Base-by-base conservation (phyloP, 495 filamentous ascomycete species). In the Penicillium egyptiacum region DNA sequence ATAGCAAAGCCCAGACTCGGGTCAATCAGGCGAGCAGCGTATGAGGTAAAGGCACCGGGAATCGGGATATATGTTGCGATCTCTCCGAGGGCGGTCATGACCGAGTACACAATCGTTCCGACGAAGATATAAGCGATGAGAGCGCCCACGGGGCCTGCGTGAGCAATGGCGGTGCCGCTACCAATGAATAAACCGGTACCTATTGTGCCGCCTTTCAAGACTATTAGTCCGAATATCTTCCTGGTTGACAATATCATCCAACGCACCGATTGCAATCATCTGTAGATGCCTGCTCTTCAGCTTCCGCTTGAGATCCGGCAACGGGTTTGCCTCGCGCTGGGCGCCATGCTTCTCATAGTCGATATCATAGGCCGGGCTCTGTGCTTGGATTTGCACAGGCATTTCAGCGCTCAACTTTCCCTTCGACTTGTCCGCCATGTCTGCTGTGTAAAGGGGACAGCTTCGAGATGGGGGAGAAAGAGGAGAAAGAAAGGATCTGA, bases 161-260 rank as follows among this genome's bases (percentile, higher is more conserved):
- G 79, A 28, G 81, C 77, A 55, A 92, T 80, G 17, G 87, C 87
- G 41, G 75, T 77, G 28, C 89, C 88, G 57, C 85, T 91, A 62
- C 88, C 85, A 45, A 92, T 77, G 77, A 92, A 92, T 33, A 92
- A 78, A 68, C 88, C 88, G 7, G 88, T 92, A 48, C 88, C 89
- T 62, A 92, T 87, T 1, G 88, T 89, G 51, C 88, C 88, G 67
- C 89, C 88, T 63, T 83, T 68, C 61, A 84, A 81, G 78, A 51
- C 78, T 69, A 50, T 84, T 75, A 80, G 48, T 28, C 47, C 48
- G 74, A 66, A 35, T 22, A 63, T 16, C n/a, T n/a, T 40, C 33
- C 17, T 12, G 23, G 7, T 25, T 8, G 10, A 64, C 4, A 74
- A 30, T 83, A 70, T 56, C 81, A 83, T 5, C 82, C 12, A 28